Evolutionary conservation across 192 early-diverging fungal genomes (phyloP).

Genomic region (Coemansia sp.): DNA sequence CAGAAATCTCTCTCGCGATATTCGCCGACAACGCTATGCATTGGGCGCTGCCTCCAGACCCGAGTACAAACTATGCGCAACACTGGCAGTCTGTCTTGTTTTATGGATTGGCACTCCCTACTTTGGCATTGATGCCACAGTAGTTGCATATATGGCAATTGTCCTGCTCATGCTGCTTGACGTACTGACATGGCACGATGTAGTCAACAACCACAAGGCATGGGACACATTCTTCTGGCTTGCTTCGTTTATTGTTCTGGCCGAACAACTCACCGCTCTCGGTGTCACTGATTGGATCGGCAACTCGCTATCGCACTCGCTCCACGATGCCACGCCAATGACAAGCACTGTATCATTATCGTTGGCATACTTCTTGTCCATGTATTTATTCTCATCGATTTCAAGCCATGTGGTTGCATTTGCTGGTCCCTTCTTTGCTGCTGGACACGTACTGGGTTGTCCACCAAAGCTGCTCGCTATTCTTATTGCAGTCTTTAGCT

Average conservation of each 20-base stretch:
- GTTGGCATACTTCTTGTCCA: constrained; percentile 66
- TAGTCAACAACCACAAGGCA: constrained; percentile 64
- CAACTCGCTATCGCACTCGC: constrained; percentile 48
- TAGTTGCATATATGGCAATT: constrained; percentile 69
- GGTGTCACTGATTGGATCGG: constrained; percentile 71
- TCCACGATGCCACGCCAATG: constrained; percentile 46
- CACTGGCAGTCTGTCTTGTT: constrained; percentile 57
- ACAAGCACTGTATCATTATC: constrained; percentile 49
- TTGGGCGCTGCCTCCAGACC: constrained; percentile 25
- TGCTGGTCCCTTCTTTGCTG: constrained; percentile 69
- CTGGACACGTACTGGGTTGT: constrained; percentile 60
- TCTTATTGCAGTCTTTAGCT: constrained; percentile 64
- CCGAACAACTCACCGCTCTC: constrained; percentile 67
- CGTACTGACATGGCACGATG: constrained; percentile 65
- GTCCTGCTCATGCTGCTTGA: constrained; percentile 57
- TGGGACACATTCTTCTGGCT: constrained; percentile 87
- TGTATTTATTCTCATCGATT: constrained; percentile 72
- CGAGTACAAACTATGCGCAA: constrained; percentile 53
- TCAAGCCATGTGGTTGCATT: constrained; percentile 74
- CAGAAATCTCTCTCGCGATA: constrained; percentile 17
- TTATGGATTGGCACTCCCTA: constrained; percentile 64
- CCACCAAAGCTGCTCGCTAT: constrained; percentile 58
- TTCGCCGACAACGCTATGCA: constrained; percentile 19
- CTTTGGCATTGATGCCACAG: constrained; percentile 62
- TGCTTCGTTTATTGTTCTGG: constrained; percentile 73